phyloP scores from a whole-genome alignment of 1,284 basidiomycete genomes.

The Gastroboletus turbinatus region DNA sequence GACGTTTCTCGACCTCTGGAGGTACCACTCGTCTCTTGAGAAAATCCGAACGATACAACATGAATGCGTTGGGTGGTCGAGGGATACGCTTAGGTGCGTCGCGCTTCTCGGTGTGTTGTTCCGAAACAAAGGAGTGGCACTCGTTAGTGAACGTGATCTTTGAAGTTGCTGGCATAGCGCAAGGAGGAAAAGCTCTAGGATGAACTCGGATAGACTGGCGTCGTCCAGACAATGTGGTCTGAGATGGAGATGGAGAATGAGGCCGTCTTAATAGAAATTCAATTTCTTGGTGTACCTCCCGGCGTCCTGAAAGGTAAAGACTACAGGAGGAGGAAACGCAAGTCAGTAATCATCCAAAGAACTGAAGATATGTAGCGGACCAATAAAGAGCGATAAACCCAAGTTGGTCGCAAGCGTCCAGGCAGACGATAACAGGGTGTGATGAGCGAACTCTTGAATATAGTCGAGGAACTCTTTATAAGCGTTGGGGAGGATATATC shows the following conservation, averaged over 20 bases:
- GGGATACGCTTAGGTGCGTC: constrained; percentile 46
- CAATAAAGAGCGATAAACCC: neutral
- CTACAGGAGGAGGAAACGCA: neutral
- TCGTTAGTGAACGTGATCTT: neutral
- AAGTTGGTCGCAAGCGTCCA: constrained; percentile 7
- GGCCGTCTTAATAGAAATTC: neutral
- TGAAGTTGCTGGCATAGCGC: constrained; percentile 9
- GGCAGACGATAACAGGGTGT: constrained; percentile 7
- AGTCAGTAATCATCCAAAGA: constrained; percentile 1
- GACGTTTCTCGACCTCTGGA: constrained; percentile 43
- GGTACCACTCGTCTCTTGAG: constrained; percentile 46
- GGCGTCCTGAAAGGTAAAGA: neutral
- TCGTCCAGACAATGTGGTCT: neutral
- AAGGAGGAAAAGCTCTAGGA: neutral
- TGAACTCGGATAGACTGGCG: neutral
- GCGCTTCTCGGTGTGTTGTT: neutral
- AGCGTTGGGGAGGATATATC: neutral
- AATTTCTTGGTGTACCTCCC: neutral
- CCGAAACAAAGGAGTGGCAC: constrained; percentile 6
- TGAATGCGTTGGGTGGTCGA: constrained; percentile 82
- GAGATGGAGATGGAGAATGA: neutral
- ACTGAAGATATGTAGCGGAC: constrained; percentile 9
- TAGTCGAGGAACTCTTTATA: constrained; percentile 20
- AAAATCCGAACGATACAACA: constrained; percentile 77
- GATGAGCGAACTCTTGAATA: neutral